Evolutionary conservation across 2,329 filamentous ascomycete genomes (phyloP), one percentile per base, ranked within the genome.

Genomic region (Fusarium torreyae): DNA sequence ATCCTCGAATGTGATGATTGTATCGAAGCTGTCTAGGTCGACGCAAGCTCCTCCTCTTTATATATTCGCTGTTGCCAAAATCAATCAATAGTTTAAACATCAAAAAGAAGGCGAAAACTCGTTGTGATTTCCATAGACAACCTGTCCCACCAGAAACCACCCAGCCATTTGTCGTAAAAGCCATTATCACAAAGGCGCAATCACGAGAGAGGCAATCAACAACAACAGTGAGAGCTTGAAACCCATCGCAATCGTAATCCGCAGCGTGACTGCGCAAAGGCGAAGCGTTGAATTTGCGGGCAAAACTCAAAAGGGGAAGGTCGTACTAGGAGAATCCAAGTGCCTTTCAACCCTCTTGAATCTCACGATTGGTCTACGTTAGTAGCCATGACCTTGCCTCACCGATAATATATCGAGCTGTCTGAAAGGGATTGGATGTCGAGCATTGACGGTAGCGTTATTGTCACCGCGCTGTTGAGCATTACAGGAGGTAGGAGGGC

Each of bases 281-380:
- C 36, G 18, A 18, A 24, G 42, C 15, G 13, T 43, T 22, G 45
- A 38, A n/a, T 28, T 45, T 58, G 40, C 39, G 39, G 24, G 13
- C 31, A 42, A 52, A 59, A 33, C 28, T 43, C 55, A 17, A n/a
- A 34, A 8, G 28, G n/a, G 18, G 9, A 36, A 39, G 42, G 22
- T 43, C 20, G 18, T 53, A 9, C 18, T 33, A 36, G n/a, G 18
- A 15, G 24, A 28, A 14, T 15, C 28, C 36, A 20, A 42, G 36
- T 22, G 36, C n/a, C 10, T 65, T 65, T 65, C 60, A 65, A 53
- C 45, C 45, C 20, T 48, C 20, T n/a, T 14, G 36, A 26, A 17
- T 24, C 24, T 13, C 28, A 39, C 11, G 18, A 45, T 42, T 31
- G 20, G n/a, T 9, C 13, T 13, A 39, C 26, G 6, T 34, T 14